Conservation (phyloP, 768 basidiomycete genomes). For the Termitomyces bulborhizus region DNA sequence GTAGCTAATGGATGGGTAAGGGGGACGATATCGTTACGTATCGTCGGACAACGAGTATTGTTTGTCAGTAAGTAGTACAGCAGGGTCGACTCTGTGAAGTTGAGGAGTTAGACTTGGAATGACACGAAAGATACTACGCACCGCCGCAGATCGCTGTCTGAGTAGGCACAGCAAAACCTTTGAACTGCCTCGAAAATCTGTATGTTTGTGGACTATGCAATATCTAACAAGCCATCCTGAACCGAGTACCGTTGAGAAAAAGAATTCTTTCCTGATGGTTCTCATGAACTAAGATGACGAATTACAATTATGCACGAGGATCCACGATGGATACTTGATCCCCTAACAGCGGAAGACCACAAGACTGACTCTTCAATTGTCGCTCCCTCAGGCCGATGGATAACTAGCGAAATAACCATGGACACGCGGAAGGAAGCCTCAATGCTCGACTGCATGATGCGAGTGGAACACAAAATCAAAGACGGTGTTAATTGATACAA, state of each 20-base stretch:
- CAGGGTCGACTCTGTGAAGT: background rate
- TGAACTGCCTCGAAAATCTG: background rate
- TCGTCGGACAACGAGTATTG: conserved; percentile 1
- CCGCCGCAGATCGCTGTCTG: background rate
- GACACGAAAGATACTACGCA: background rate
- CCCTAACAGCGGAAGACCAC: conserved; percentile 1
- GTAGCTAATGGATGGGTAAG: conserved; percentile 7
- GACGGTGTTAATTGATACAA: conserved; percentile 22
- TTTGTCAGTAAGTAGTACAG: conserved; percentile 3
- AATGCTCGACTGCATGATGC: background rate
- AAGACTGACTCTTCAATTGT: background rate
- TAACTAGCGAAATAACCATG: conserved; percentile 7
- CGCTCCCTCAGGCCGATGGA: background rate
- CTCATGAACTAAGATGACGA: background rate
- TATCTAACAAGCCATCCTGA: too few relatives aligned
- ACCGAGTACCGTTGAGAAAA: background rate
- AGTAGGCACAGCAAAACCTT: background rate
- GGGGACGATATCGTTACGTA: conserved; percentile 16
- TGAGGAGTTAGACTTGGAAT: background rate
- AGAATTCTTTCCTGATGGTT: background rate
- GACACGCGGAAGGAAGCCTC: conserved; percentile 17
- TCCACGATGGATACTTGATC: background rate
- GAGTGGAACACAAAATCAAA: conserved; percentile 9
- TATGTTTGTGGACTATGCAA: too few relatives aligned
- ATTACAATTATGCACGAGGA: background rate